Conservation (phyloP, 2,329 filamentous ascomycete genomes). For the Aureobasidium melanogenum region DNA sequence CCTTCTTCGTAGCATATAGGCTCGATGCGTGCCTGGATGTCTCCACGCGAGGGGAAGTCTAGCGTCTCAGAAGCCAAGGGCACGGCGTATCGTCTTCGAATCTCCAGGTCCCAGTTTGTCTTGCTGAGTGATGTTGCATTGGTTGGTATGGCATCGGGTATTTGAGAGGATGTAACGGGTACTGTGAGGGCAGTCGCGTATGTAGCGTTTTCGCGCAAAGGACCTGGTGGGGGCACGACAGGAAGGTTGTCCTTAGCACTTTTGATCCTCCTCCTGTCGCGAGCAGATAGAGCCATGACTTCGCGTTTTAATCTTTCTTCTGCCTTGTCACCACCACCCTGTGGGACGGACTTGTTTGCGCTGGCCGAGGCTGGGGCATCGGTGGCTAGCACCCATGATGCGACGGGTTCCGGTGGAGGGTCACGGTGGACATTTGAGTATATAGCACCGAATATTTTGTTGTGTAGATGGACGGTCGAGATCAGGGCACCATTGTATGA, state of each 20-base stretch:
- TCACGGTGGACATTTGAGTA: conserved; percentile 52
- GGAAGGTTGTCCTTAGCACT: conserved; percentile 18
- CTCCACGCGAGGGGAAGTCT: conserved; percentile 52
- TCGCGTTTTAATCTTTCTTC: conserved; percentile 56
- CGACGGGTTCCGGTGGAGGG: conserved; percentile 49
- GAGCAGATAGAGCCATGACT: conserved; percentile 52
- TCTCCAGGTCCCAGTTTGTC: conserved; percentile 55
- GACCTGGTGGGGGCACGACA: background rate
- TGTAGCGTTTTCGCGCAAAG: background rate
- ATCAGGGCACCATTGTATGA: conserved; percentile 29
- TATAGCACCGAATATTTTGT: conserved; percentile 51
- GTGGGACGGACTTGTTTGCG: conserved; percentile 15
- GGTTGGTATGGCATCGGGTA: conserved; percentile 8
- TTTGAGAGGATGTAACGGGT: background rate
- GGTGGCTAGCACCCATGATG: conserved; percentile 55
- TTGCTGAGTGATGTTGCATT: conserved; percentile 16
- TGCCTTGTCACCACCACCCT: conserved; percentile 47
- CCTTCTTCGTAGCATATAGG: conserved; percentile 59
- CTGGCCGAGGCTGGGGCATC: conserved; percentile 68
- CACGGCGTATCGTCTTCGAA: conserved; percentile 55
- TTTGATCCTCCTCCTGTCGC: conserved; percentile 47
- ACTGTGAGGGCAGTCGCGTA: conserved; percentile 11
- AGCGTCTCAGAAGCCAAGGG: conserved; percentile 52
- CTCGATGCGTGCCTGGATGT: conserved; percentile 51
- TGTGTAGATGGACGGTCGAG: conserved; percentile 45